Percentiles rank a stretch among this genome's conserved stretches.
Conservation (phyloP, 352 stramenopile species). For the Globisporangium takayamanum region DNA sequence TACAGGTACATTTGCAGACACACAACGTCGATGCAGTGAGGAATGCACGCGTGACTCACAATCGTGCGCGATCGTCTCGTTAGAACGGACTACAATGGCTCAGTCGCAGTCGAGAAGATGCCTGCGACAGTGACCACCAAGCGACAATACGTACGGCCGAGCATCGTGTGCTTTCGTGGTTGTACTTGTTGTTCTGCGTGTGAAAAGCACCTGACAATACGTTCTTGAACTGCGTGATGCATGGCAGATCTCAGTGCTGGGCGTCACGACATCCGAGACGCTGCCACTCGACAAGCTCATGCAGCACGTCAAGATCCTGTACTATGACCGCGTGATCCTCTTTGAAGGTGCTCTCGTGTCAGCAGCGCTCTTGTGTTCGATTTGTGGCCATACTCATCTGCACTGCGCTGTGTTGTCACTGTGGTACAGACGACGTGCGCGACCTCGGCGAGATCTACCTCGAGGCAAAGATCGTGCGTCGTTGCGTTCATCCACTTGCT, state of each 20-base stretch:
- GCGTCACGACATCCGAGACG: constrained; percentile 20
- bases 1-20: constrained; percentile 27
- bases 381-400: background rate
- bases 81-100: constrained; percentile 32
- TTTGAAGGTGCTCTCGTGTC: constrained; percentile 40
- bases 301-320: constrained; percentile 47
- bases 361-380: background rate
- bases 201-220: background rate
- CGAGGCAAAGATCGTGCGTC: constrained; percentile 44
- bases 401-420: background rate
- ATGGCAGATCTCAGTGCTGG: constrained; percentile 5
- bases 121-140: background rate
- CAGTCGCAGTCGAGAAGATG: constrained; percentile 18
- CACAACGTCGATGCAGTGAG: background rate
- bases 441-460: constrained; percentile 61
- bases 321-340: constrained; percentile 48
- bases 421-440: constrained; percentile 43
- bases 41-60: background rate
- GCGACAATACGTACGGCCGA: constrained; percentile 6
- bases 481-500: background rate
- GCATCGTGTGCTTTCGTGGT: background rate
- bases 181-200: background rate
- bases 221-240: background rate
- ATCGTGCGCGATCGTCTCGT: background rate
- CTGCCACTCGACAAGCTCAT: constrained; percentile 47